Evolutionary conservation across 176 grass and related monocot species (phyloP), one percentile per base, ranked within the genome.

Genomic region (Carex scoparia): DNA sequence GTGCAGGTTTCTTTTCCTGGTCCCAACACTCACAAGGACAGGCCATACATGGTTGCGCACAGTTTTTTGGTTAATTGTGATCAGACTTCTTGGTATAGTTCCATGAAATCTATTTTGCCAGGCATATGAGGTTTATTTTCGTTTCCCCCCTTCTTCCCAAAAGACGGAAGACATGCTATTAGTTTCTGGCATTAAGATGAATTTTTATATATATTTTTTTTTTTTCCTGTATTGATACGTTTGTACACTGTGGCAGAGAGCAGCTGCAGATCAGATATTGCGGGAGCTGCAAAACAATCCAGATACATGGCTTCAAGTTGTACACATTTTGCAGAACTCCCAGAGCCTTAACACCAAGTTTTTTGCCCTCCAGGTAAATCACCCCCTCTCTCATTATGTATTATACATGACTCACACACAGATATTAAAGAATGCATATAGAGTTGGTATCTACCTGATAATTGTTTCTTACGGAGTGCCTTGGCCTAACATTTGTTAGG

Each of bases 321-420:
- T 99, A 31, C 93, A 99, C 87, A 94, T 99, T 87, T 84, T 99
- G 66, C 93, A 96, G 78, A 94, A 96, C 72, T 96, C 97, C 1
- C 93, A 99, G 81, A 94, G 89, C 77, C 80, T 99, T 62, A 99
- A 99, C 87, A 96, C 97, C 72, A 99, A 99, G 69, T 99, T 99
- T 79, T 99, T 96, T 82, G 93, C 93, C 16, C 91, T 99, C 30
- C 97, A 99, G 90, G 97, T 99, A 92, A 93, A 93, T 87, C 62
- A 8, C 18, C 6, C 16, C 65, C 57, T 3, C 4, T 35, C 19
- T 68, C 48, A 51, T 11, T 65, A 65, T 33, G 63, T 28, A 77
- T 78, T 31, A 55, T 28, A 81, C 58, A 58, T 54, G 10, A 37
- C 14, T 53, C 40, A 7, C 9, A 44, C 38, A 70, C 15, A 70